Evolutionary conservation across 1,284 basidiomycete species (phyloP), one percentile per base, ranked within the genome.

Genomic region (Cryptococcus sp.): DNA sequence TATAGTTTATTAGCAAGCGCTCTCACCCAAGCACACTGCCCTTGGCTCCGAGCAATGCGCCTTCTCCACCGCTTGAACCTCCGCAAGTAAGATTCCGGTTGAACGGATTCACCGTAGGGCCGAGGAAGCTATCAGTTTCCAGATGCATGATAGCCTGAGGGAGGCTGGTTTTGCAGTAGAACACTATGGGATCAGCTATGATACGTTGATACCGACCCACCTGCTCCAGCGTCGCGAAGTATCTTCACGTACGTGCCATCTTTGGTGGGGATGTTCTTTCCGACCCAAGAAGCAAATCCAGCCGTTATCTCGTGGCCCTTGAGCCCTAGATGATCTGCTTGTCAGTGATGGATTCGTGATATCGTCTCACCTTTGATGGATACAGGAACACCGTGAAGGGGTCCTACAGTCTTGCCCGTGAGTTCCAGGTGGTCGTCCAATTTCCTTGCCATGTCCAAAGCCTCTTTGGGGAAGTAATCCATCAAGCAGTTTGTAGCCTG

Each of bases 401-500:
- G 85, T 1, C 86, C 85, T 19, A 84, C 79, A 3, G 80, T 71
- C 60, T 79, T 80, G 10, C 83, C 83, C 0, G 79, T 83, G 49
- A 68, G 70, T 49, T 79, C 79, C 22, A 86, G 70, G 65, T 85
- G 76, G 1, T 79, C 81, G 63, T 90, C 88, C 6, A 88, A 79
- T 66, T 83, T 79, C 43, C 72, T 76, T 3, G 88, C 88, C 22
- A 83, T 79, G 27, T 75, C 78, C 10, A 88, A 75, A 0, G 85
- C 87, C 23, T 83, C 82, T 0, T 86, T 84, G 46, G 85, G 79
- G 63, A 87, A 87, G 16, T 87, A 84, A 63, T 88, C 87, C 4
- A 87, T 87, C 47, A 90, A 73, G 69, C 87, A 88, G 62, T 88
- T 88, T 1, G 84, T 85, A 81, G 65, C 63, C 59, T 69, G 68